These are phyloP conservation scores for Kazachstania sp. DNA, from an alignment of 1,139 yeast genomes.

Conservation along the genomic window DNA sequence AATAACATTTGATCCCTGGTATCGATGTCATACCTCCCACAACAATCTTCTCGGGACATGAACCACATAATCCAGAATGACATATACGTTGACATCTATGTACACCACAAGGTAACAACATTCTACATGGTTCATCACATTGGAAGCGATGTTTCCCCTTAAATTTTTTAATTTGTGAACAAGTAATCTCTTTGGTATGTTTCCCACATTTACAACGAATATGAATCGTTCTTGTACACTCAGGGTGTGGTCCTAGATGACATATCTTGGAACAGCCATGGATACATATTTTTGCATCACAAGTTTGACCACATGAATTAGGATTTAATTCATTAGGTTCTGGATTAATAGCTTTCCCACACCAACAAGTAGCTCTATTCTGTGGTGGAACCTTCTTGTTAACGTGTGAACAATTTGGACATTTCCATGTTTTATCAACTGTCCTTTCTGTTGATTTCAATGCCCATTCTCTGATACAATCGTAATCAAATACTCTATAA, in stretches of 20 bases:
- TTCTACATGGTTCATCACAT: slow-evolving; percentile 56
- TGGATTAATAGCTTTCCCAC: slow-evolving; percentile 72
- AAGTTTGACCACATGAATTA: slow-evolving; percentile 84
- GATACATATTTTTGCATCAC: slow-evolving; percentile 48
- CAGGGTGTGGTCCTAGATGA: slow-evolving; percentile 86
- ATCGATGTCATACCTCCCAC: slow-evolving; percentile 9
- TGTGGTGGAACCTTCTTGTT: slow-evolving; percentile 46
- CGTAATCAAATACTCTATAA: slow-evolving; percentile 70
- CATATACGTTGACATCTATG: slow-evolving; percentile 55
- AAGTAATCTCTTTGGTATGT: slow-evolving; percentile 58
- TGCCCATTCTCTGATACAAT: slow-evolving; percentile 81
- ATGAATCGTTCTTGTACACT: slow-evolving; percentile 70
- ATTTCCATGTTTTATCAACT: slow-evolving; percentile 57
- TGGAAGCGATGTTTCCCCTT: slow-evolving; percentile 45
- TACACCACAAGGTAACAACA: slow-evolving; percentile 57
- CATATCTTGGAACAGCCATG: slow-evolving; percentile 72
- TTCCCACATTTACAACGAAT: slow-evolving; percentile 72
- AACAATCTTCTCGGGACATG: slow-evolving; percentile 41
- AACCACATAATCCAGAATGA: slow-evolving; percentile 76
- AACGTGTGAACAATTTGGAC: slow-evolving; percentile 73
- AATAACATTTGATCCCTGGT: slow-evolving; percentile 49
- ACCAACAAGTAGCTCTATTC: slow-evolving; percentile 70
- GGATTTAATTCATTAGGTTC: slow-evolving; percentile 53
- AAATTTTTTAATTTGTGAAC: slow-evolving; percentile 55
- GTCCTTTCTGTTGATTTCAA: slow-evolving; percentile 60